These are phyloP conservation scores for Penicillium paradoxum DNA, from an alignment of 495 filamentous ascomycete species.

Conservation along the genomic window DNA sequence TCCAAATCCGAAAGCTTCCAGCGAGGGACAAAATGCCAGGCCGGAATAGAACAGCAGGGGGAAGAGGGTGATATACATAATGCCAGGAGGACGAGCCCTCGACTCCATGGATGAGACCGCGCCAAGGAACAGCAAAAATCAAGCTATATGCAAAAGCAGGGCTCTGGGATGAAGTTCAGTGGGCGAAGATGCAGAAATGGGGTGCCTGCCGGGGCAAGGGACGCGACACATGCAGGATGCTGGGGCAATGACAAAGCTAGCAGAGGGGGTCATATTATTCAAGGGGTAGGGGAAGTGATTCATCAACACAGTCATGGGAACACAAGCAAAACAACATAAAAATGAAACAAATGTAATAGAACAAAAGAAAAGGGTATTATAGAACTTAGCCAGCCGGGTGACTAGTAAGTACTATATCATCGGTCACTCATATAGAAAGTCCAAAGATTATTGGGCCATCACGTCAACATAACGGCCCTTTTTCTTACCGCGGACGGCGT, in stretches of 20 bases:
- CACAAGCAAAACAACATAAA: conserved; percentile 14
- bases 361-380: conserved; percentile 26
- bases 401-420: conserved; percentile 4
- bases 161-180: conserved; percentile 16
- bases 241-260: conserved; percentile 17
- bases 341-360: conserved; percentile 18
- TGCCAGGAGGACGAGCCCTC: conserved; percentile 22
- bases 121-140: conserved; percentile 20
- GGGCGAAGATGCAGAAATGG: conserved; percentile 19
- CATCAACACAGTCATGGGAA: conserved; percentile 11
- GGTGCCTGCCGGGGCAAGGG: conserved; percentile 9
- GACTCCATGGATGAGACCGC: conserved; percentile 17
- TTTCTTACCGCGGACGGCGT: conserved; percentile 64
- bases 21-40: conserved; percentile 4
- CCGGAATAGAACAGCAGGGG: conserved; percentile 11
- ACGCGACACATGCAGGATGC: conserved; percentile 25
- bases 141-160: conserved; percentile 26
- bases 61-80: conserved; percentile 25
- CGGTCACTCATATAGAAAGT: not conserved
- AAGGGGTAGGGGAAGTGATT: conserved; percentile 2
- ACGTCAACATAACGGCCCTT: conserved; percentile 90
- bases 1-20: conserved; percentile 6
- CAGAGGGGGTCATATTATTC: conserved; percentile 17
- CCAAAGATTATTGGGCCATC: conserved; percentile 56
- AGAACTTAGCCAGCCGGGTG: conserved; percentile 6